phyloP scores from a whole-genome alignment of 352 stramenopile genomes.

The Elongisporangium anandrum region DNA sequence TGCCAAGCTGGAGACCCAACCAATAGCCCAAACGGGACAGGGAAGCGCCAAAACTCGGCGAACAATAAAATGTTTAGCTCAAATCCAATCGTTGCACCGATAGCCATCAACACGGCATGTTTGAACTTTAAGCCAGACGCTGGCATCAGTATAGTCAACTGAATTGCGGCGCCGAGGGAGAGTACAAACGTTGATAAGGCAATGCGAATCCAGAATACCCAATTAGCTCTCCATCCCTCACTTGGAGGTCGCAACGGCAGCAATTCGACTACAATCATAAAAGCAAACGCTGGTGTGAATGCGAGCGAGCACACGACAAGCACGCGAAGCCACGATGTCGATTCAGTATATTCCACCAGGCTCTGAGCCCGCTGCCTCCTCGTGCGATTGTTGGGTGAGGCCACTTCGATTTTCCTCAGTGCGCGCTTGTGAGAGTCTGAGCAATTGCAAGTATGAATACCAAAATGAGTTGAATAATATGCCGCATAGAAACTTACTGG shows the following conservation, averaged over 20 bases:
- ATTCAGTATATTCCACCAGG: conserved; percentile 8
- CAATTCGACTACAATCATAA: conserved; percentile 10
- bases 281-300: conserved; percentile 2
- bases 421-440: too few relatives aligned
- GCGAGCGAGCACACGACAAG: conserved; percentile 5
- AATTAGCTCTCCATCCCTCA: conserved; percentile 9
- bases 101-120: not conserved
- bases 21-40: too few relatives aligned
- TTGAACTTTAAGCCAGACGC: not conserved
- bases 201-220: conserved; percentile 12
- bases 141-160: not conserved
- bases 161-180: not conserved
- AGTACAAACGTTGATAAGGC: conserved; percentile 1
- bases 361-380: not conserved
- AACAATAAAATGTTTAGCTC: too few relatives aligned
- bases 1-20: too few relatives aligned
- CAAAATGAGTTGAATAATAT: too few relatives aligned
- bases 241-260: conserved; percentile 4
- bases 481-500: too few relatives aligned
- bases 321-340: conserved; percentile 6
- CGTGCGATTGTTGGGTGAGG: too few relatives aligned
- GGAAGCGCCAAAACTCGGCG: too few relatives aligned
- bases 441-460: too few relatives aligned
- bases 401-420: too few relatives aligned
- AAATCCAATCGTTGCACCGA: not conserved